These are phyloP conservation scores for Exophiala viscosa DNA, from an alignment of 2,329 filamentous ascomycete species.

Conservation along the genomic window DNA sequence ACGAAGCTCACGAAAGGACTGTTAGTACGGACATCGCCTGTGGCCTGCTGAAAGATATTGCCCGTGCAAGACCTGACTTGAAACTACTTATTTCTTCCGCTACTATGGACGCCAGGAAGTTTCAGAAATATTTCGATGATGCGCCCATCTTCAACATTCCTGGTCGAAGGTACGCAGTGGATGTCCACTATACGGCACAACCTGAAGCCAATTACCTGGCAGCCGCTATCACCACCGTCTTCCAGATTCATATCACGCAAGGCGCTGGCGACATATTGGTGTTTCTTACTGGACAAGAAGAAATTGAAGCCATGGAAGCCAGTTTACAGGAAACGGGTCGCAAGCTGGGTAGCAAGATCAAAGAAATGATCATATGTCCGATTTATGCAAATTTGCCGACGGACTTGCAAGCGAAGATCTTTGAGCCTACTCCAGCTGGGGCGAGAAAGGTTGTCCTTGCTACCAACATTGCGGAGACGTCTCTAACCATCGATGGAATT, in stretches of 20 bases:
- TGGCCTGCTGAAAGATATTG: slow-evolving; percentile 83
- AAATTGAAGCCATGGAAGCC: slow-evolving; percentile 84
- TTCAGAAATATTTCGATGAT: slow-evolving; percentile 85
- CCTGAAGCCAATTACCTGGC: slow-evolving; percentile 93
- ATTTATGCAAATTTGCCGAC: slow-evolving; percentile 93
- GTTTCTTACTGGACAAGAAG: slow-evolving; percentile 92
- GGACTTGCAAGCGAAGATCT: slow-evolving; percentile 87
- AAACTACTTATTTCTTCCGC: slow-evolving; percentile 91
- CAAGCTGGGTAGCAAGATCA: slow-evolving; percentile 79
- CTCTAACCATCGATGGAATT: slow-evolving; percentile 91
- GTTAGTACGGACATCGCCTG: slow-evolving; percentile 87
- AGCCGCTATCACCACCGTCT: slow-evolving; percentile 86
- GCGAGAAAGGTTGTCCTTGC: slow-evolving; percentile 88
- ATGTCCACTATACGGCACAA: slow-evolving; percentile 83
- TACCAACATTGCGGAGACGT: slow-evolving; percentile 96
- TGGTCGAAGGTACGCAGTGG: slow-evolving; percentile 81
- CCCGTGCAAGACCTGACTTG: slow-evolving; percentile 75
- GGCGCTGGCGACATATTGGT: slow-evolving; percentile 84
- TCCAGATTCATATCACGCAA: slow-evolving; percentile 89
- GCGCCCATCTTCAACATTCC: slow-evolving; percentile 94
- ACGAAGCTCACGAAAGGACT: slow-evolving; percentile 94
- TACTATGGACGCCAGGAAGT: slow-evolving; percentile 90
- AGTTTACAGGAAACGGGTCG: slow-evolving; percentile 80
- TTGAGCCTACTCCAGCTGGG: slow-evolving; percentile 81
- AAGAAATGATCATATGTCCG: slow-evolving; percentile 83